A percentile compares a stretch with the other conserved stretches of the same genome.
Evolutionary conservation across 1,284 basidiomycete genomes (phyloP).

Genomic region (Afroboletus lepidellus): DNA sequence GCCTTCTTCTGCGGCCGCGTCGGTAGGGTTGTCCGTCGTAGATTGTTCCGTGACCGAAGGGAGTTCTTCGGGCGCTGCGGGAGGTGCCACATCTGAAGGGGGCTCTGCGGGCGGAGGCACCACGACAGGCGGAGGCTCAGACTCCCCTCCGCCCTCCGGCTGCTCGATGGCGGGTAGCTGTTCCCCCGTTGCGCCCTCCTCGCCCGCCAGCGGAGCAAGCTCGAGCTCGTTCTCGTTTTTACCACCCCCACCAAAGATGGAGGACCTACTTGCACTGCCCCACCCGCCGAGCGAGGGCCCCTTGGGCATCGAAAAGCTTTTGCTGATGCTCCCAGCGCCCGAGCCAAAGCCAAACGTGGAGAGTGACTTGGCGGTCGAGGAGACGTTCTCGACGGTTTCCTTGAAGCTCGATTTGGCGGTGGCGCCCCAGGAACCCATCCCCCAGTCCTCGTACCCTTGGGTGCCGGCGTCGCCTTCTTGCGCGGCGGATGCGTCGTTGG

Average conservation of each 20-base stretch:
- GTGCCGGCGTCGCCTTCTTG: neutral
- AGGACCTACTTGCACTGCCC: too few species aligned
- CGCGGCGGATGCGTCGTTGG: neutral
- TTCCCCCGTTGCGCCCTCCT: neutral
- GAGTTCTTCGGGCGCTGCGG: constrained; percentile 4
- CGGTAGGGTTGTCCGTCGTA: constrained; percentile 20
- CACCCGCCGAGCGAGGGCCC: too few species aligned
- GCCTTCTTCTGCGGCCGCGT: constrained; percentile 16
- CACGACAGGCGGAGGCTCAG: neutral
- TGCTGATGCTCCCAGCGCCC: too few species aligned
- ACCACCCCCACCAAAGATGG: constrained; percentile 7
- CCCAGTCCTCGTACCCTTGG: neutral
- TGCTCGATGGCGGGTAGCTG: neutral
- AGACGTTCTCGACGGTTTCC: neutral
- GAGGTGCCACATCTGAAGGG: neutral
- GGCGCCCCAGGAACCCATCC: neutral
- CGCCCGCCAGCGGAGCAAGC: neutral
- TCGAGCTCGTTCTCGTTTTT: constrained; percentile 12
- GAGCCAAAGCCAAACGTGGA: constrained; percentile 8
- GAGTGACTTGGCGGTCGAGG: constrained; percentile 2
- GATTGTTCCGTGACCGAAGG: constrained; percentile 7
- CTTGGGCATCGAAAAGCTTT: neutral
- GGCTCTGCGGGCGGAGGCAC: neutral
- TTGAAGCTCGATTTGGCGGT: neutral
- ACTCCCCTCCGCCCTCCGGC: neutral